Base-by-base conservation (phyloP, 2,329 filamentous ascomycete genomes). In the Akanthomyces dipterigenus region DNA sequence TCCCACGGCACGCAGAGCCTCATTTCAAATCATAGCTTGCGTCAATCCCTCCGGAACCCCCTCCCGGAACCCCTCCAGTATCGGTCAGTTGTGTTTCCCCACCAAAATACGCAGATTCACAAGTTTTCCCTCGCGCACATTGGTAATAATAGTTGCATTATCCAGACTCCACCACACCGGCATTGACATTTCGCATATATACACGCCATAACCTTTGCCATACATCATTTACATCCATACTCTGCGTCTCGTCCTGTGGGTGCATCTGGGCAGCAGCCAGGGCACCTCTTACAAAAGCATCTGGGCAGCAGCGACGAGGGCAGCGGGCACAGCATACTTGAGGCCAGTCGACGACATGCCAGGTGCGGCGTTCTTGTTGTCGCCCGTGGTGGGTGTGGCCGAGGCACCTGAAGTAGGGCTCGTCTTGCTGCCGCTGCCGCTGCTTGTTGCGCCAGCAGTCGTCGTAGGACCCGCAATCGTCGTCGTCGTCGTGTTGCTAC, bases 371-470 rank as follows among this genome's bases (percentile, higher is more conserved):
- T 49, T 62, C n/a, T 34, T 40, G 38, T 43, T 55, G 24, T 12
- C 38, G 26, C n/a, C 31, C 18, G n/a, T 18, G 18, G 31, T 22
- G 5, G 50, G 16, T 22, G 42, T 61, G 12, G 40, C 18, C 16
- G 55, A 48, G 24, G 38, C 26, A 14, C 54, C 49, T 8, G 46
- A 50, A 18, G 50, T 55, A 24, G 49, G 40, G n/a, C 38, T 57
- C 7, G 42, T n/a, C 22, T 48, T 31, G 34, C 20, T 42, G 51
- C 36, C 43, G 55, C 48, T 38, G 38, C 36, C 24, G 46, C 46
- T 20, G 22, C 51, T 36, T 67, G 67, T 9, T 3, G 63, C n/a
- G 16, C 46, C 49, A 8, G 58, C 43, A 5, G 64, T 46, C 0
- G 63, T 38, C 1, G 64, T 55, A 1, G 62, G 51, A 5, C 57